Evolutionary conservation across 257 asterid genomes (phyloP).

Genomic region (Schizonepeta tenuifolia): DNA sequence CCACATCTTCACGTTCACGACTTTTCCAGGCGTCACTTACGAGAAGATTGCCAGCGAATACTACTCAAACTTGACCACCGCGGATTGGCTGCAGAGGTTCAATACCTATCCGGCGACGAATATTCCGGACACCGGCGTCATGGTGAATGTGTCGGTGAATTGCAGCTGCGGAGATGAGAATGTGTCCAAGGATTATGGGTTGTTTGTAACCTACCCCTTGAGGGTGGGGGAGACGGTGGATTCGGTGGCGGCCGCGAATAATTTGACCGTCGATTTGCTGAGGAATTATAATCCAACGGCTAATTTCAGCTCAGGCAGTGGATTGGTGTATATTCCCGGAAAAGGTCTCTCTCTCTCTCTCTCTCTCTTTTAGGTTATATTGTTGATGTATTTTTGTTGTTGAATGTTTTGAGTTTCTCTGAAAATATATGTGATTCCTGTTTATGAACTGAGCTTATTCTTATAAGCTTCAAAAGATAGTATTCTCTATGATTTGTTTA

Average conservation of each 20-base stretch:
- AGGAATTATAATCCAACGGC: conserved; percentile 60
- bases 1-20: conserved; percentile 49
- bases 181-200: conserved; percentile 57
- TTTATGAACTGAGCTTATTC: not conserved
- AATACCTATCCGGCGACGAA: conserved; percentile 46
- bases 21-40: conserved; percentile 49
- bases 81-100: conserved; percentile 40
- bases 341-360: no score
- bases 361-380: no score
- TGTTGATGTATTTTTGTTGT: no score
- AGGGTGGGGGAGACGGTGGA: conserved; percentile 54
- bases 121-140: conserved; percentile 56
- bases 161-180: conserved; percentile 78
- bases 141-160: conserved; percentile 66
- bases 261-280: conserved; percentile 54
- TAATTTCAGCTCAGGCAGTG: conserved; percentile 50
- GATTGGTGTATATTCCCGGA: conserved; percentile 71
- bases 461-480: not conserved
- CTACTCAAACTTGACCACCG: conserved; percentile 68
- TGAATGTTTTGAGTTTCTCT: no score
- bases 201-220: conserved; percentile 83
- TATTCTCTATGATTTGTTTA: no score
- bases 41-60: conserved; percentile 27
- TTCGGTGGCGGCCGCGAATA: conserved; percentile 52
- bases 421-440: no score